Conservation (phyloP, 1,139 yeast genomes). For the Taphrina confusa region DNA sequence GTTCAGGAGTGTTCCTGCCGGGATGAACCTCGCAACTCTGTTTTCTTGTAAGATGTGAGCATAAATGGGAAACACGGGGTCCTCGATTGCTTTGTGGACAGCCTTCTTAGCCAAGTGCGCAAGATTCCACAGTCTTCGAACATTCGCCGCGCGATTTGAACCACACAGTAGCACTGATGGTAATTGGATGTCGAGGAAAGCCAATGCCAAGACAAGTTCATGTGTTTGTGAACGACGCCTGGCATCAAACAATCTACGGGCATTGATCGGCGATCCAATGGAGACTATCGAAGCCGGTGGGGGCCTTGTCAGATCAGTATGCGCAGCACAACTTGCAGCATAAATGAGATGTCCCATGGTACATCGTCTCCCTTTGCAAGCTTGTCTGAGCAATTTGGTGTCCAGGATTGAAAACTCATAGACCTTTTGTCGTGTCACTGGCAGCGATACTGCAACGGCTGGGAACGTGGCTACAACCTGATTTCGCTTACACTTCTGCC, state of each 20-base stretch:
- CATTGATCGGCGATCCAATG: constrained; percentile 26
- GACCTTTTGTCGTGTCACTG: constrained; percentile 17
- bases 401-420: constrained; percentile 1
- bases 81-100: not conserved
- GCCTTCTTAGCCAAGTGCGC: constrained; percentile 11
- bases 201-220: constrained; percentile 18
- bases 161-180: constrained; percentile 4
- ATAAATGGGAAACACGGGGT: constrained; percentile 9
- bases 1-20: too few species aligned
- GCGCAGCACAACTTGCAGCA: constrained; percentile 23
- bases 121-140: constrained; percentile 13
- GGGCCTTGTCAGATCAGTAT: constrained; percentile 3
- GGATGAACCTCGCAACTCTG: not conserved
- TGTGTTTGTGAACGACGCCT: not conserved
- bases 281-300: constrained; percentile 1
- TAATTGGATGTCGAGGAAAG: constrained; percentile 20
- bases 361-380: constrained; percentile 3
- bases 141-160: not conserved
- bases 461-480: not conserved
- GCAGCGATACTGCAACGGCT: not conserved
- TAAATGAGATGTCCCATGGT: constrained; percentile 29
- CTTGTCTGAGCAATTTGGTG: not conserved
- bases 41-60: constrained; percentile 21
- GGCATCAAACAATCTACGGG: constrained; percentile 16
- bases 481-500: not conserved